Conservation (phyloP, 371 early-diverging fungal genomes). For the Mucor piriformis region DNA sequence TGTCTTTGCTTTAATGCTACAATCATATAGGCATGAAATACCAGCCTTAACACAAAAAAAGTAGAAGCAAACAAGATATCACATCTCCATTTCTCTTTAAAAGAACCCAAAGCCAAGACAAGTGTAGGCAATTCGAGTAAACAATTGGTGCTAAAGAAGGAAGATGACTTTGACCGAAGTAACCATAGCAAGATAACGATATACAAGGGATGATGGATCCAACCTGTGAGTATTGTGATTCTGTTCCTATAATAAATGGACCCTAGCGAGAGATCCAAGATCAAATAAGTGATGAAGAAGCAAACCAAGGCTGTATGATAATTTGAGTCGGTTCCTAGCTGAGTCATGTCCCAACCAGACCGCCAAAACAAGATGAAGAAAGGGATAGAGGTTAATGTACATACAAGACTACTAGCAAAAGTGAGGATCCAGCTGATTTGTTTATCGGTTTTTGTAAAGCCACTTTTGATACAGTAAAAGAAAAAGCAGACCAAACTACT, state of each 20-base stretch:
- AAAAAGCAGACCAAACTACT: slow-evolving; percentile 23
- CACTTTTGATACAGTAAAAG: slow-evolving; percentile 24
- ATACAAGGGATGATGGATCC: slow-evolving; percentile 60
- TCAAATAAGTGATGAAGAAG: slow-evolving; percentile 48
- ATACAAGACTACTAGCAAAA: slow-evolving; percentile 41
- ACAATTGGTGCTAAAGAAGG: slow-evolving; percentile 39
- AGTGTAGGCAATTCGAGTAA: slow-evolving; percentile 46
- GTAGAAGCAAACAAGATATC: slow-evolving; percentile 45
- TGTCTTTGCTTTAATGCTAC: slow-evolving; percentile 22
- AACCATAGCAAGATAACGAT: slow-evolving; percentile 33
- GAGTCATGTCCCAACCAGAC: slow-evolving; percentile 37
- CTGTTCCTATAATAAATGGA: slow-evolving; percentile 48
- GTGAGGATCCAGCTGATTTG: slow-evolving; percentile 45
- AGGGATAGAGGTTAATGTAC: slow-evolving; percentile 37
- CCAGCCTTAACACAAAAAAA: slow-evolving; percentile 40
- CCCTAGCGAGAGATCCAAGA: slow-evolving; percentile 49
- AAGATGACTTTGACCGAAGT: slow-evolving; percentile 24
- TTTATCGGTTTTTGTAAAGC: slow-evolving; percentile 34
- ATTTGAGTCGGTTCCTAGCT: slow-evolving; percentile 15
- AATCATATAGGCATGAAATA: slow-evolving; percentile 50
- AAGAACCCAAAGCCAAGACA: slow-evolving; percentile 40
- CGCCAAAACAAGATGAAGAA: slow-evolving; percentile 29
- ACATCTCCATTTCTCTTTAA: slow-evolving; percentile 29
- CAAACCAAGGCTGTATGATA: slow-evolving; percentile 18
- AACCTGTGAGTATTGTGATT: slow-evolving; percentile 55